Percentiles rank a stretch among this genome's conserved stretches.
phyloP scores from a whole-genome alignment of 371 early-diverging fungal genomes.

The Lichtheimia ornata region DNA sequence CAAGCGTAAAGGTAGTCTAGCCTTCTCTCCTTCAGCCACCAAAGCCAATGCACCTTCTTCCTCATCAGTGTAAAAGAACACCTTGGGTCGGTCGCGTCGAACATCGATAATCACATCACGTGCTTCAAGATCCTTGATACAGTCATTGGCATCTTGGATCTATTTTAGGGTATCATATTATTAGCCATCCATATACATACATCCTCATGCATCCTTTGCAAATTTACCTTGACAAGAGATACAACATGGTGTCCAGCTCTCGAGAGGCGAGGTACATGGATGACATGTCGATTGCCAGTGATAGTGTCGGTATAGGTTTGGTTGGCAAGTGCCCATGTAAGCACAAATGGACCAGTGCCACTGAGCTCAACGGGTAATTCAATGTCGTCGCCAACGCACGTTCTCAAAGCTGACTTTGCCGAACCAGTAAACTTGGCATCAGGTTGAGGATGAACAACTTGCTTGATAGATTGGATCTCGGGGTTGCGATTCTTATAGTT shows the following conservation, averaged over 20 bases:
- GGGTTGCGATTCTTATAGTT: constrained; percentile 42
- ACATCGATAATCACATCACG: constrained; percentile 49
- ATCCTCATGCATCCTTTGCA: too few species aligned
- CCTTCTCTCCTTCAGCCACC: constrained; percentile 34
- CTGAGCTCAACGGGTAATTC: constrained; percentile 38
- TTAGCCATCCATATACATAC: not conserved
- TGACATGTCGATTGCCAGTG: constrained; percentile 28
- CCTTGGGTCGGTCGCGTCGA: constrained; percentile 51
- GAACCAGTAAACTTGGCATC: constrained; percentile 41
- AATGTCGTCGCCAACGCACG: constrained; percentile 44
- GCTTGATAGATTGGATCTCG: constrained; percentile 30
- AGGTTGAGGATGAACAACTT: constrained; percentile 54
- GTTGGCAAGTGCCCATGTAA: constrained; percentile 38
- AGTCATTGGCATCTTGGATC: constrained; percentile 47
- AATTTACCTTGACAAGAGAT: constrained; percentile 38
- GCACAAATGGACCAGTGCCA: constrained; percentile 39
- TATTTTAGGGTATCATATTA: constrained; percentile 1
- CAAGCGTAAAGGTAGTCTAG: constrained; percentile 37
- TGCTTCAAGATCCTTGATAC: constrained; percentile 43
- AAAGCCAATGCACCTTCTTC: constrained; percentile 19
- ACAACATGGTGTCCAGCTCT: constrained; percentile 42
- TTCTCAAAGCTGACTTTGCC: constrained; percentile 23
- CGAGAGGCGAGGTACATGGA: constrained; percentile 38
- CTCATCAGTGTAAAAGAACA: constrained; percentile 35
- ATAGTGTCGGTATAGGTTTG: constrained; percentile 30